These are phyloP conservation scores for Apiospora phragmitis DNA, from an alignment of 2,329 filamentous ascomycete species.

Conservation along the genomic window DNA sequence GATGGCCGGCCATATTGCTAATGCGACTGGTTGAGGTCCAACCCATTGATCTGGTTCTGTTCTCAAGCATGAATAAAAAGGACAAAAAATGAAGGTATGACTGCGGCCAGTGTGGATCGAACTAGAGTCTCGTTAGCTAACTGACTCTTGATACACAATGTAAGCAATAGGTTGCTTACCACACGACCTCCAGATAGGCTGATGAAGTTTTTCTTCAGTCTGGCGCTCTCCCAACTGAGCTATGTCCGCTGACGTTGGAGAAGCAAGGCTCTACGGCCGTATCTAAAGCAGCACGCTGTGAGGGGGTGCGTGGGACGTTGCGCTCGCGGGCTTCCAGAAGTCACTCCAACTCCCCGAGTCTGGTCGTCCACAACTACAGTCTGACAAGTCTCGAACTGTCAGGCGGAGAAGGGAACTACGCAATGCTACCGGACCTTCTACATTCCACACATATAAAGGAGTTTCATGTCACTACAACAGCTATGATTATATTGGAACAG, in stretches of 20 bases:
- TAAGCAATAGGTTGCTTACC: slow-evolving; percentile 6
- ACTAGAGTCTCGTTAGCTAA: slow-evolving; percentile 3
- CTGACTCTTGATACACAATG: background rate
- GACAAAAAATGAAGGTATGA: background rate
- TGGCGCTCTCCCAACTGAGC: slow-evolving; percentile 12
- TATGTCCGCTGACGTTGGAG: slow-evolving; percentile 5
- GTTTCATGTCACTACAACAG: too few relatives aligned
- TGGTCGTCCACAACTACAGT: too few relatives aligned
- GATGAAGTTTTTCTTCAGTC: slow-evolving; percentile 11
- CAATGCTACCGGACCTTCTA: too few relatives aligned
- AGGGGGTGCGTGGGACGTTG: background rate
- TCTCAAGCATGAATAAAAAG: too few relatives aligned
- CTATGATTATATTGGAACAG: too few relatives aligned
- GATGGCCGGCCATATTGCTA: too few relatives aligned
- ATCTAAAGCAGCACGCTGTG: background rate
- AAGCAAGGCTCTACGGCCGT: background rate
- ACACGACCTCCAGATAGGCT: slow-evolving; percentile 8
- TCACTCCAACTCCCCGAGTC: too few relatives aligned
- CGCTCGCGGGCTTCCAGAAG: background rate
- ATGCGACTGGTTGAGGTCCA: too few relatives aligned
- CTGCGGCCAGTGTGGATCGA: slow-evolving; percentile 11
- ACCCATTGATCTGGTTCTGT: too few relatives aligned
- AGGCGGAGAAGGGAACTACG: too few relatives aligned
- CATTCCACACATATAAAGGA: too few relatives aligned
- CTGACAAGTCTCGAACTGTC: too few relatives aligned